Evolutionary conservation across 1,284 basidiomycete genomes (phyloP), one percentile per base, ranked within the genome.

Genomic region (Cutaneotrichosporon cutaneum): DNA sequence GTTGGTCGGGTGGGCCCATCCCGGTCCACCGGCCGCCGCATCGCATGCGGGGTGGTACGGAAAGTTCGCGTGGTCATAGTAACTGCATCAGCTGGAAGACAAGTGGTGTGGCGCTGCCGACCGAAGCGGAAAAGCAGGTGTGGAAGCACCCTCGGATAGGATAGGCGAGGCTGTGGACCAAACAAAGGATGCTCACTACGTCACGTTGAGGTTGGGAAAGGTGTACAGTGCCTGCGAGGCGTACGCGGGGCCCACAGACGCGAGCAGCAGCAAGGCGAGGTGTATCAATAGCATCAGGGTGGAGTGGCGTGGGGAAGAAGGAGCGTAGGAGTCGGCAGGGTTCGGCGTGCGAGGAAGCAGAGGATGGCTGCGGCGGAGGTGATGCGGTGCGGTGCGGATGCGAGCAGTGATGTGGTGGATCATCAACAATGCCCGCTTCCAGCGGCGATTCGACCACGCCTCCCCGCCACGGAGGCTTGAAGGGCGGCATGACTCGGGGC

Each of bases 11-110:
- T 50, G 21, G 42, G 56, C 58, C 64, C 64, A 66, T 2, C 16
- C 50, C 3, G 39, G n/a, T 3, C 61, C 60, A 24, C 63, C 63
- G 18, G 33, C 27, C 6, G 44, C 32, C 8, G 30, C 36, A 5
- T 58, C 42, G 60, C 63, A 65, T n/a, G 33, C 30, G 21, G 35
- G 35, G 55, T 58, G 44, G 10, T 26, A 42, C 11, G 56, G 53
- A 33, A 14, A 47, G 33, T 32, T 32, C 3, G 21, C 33, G 54
- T 60, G 54, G 61, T 66, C 64, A 30, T 66, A 66, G 64, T 66
- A 66, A 59, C 64, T 66, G 56, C 8, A 47, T 56, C 33, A 56
- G 47, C 33, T 16, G 13, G 24, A 9, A n/a, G 18, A 30, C 18
- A 18, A 9, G 26, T 32, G 48, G 2, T 22, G n/a, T n/a, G n/a